Evolutionary conservation across 2,329 filamentous ascomycete species (phyloP).

Genomic region (Colletotrichum chrysophilum): DNA sequence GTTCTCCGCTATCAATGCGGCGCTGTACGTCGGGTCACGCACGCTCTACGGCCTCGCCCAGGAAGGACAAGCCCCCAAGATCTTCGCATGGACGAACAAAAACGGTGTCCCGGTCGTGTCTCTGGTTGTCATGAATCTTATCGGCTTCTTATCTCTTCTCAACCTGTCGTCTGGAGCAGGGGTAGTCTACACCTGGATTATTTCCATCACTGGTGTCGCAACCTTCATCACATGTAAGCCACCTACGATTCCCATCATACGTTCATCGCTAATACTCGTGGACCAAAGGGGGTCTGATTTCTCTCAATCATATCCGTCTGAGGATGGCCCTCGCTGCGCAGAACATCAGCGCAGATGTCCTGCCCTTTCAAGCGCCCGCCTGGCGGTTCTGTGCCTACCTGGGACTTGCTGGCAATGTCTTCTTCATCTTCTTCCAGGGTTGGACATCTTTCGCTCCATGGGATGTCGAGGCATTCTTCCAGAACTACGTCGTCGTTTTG

Average conservation of each 20-base stretch:
- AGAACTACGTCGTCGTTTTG: neutral
- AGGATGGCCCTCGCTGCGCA: neutral
- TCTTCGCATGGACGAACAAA: slow-evolving; percentile 54
- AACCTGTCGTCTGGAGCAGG: slow-evolving; percentile 12
- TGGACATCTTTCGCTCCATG: neutral
- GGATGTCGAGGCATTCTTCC: neutral
- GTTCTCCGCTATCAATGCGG: slow-evolving; percentile 54
- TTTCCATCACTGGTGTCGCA: neutral
- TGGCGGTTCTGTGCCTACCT: neutral
- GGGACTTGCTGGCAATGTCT: neutral
- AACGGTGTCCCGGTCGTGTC: slow-evolving; percentile 40
- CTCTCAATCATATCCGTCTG: neutral
- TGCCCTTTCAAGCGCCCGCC: neutral
- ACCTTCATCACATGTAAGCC: neutral
- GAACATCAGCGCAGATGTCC: neutral
- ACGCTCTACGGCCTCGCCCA: slow-evolving; percentile 60
- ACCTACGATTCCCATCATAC: too few relatives aligned
- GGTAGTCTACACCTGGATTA: neutral
- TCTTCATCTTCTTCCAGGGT: neutral
- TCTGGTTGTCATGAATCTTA: slow-evolving; percentile 20
- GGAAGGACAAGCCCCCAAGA: slow-evolving; percentile 53
- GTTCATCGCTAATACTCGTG: too few relatives aligned
- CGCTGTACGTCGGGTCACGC: slow-evolving; percentile 60
- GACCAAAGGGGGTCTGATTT: neutral
- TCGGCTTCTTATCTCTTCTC: slow-evolving; percentile 20